A percentile compares a stretch with the other conserved stretches of the same genome.
These are phyloP conservation scores for Capillidium rhysosporum DNA, from an alignment of 371 early-diverging fungal species.

Conservation along the genomic window DNA sequence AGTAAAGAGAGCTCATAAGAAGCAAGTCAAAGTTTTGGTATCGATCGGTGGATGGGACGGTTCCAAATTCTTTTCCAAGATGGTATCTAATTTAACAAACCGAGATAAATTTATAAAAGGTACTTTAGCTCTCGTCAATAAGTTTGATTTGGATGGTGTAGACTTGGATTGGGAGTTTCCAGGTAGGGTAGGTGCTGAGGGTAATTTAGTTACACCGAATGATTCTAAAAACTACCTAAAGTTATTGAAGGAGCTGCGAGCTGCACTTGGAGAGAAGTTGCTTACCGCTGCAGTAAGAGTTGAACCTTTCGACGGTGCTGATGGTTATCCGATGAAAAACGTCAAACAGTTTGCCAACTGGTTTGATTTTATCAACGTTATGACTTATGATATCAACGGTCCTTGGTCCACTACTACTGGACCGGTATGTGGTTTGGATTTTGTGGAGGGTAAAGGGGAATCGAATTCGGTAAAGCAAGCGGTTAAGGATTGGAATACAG, in stretches of 20 bases:
- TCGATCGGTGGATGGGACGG: conserved; percentile 66
- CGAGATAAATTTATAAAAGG: conserved; percentile 28
- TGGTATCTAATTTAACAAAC: conserved; percentile 18
- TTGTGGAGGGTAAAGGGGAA: conserved; percentile 4
- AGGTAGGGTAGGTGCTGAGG: conserved; percentile 37
- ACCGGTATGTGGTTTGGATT: conserved; percentile 35
- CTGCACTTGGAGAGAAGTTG: conserved; percentile 21
- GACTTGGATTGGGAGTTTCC: conserved; percentile 63
- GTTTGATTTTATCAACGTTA: conserved; percentile 34
- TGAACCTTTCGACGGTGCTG: conserved; percentile 30
- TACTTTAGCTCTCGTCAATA: conserved; percentile 6
- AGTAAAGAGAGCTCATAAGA: neutral
- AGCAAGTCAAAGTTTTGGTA: conserved; percentile 13
- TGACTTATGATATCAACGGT: conserved; percentile 27
- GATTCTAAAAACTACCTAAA: conserved; percentile 29
- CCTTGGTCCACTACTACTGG: conserved; percentile 29
- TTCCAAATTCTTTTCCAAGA: conserved; percentile 30
- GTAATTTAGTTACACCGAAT: conserved; percentile 29
- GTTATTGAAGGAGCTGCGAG: conserved; percentile 39
- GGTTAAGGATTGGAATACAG: conserved; percentile 23
- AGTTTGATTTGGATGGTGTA: conserved; percentile 7
- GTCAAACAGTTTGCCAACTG: conserved; percentile 28
- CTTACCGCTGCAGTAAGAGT: conserved; percentile 52
- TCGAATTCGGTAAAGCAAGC: conserved; percentile 17
- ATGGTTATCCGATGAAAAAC: conserved; percentile 28